Base-by-base conservation (phyloP, 805 yeast genomes). In the Nakazawaea ishiwadae region DNA sequence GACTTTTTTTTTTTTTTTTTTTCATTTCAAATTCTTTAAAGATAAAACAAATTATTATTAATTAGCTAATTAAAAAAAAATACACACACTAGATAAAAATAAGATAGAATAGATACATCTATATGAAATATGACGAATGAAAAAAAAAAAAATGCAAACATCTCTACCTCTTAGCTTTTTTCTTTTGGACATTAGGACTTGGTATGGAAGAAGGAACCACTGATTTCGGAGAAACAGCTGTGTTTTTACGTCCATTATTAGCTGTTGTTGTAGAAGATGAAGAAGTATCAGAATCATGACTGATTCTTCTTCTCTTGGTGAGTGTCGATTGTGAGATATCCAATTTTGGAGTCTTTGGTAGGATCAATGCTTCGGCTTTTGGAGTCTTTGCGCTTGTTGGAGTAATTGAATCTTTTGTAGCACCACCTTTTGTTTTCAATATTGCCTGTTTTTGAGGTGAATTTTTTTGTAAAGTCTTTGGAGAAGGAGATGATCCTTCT, bases 311-410 rank as follows among this genome's bases (percentile, higher is more conserved):
- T 44, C 69, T 50, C 41, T 63, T 63, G 19, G 53, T 60, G 36
- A 63, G 40, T 0, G 66, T 54, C 0, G 65, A 59, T 41, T 59
- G 65, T 4, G 64, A 54, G 12, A 63, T 29, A 28, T 63, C 68
- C 21, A 63, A 43, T 21, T 45, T 45, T 1, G 53, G 37, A 5
- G 51, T 47, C 7, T 42, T 50, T 40, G 52, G 52, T 27, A 39
- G 47, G 23, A 21, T 46, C 43, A 4, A 31, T 28, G n/a, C 34
- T 44, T 18, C 49, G 48, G 20, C 39, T 45, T 44, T 44, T 36
- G 41, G 31, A n/a, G 31, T n/a, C 9, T 46, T 49, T 11, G 21
- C 32, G 5, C 20, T 23, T n/a, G 20, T 15, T 18, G 35, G 14
- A 28, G 30, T 15, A 31, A 10, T 10, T 8, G 36, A 24, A 12